Evolutionary conservation across 768 basidiomycete species (phyloP), one percentile per base, ranked within the genome.

Genomic region (Hirschioporus abietinus): DNA sequence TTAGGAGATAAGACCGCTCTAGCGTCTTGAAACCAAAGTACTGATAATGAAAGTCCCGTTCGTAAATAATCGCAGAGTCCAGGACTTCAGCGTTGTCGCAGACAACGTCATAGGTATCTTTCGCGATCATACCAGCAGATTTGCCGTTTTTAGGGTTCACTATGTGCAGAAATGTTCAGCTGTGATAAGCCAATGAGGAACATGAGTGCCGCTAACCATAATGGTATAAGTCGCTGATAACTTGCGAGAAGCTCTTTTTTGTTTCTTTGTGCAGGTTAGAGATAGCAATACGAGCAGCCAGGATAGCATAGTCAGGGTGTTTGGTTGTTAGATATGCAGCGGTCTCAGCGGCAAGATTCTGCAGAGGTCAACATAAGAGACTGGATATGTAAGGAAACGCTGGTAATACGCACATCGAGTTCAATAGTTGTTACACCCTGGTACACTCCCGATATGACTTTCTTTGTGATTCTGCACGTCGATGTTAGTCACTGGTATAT

Each of bases 371-470:
- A 36, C 8, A 64, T 58, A 58, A 30, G 30, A 30, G 30, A 30
- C 30, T 30, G 30, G 30, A 30, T 30, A 30, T 30, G 30, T n/a
- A 30, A 8, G 30, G 30, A 8, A 12, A 36, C 8, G 57, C 15
- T 24, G 26, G 35, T 23, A 12, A 35, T 5, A 81, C 92, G 70
- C 71, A 96, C 95, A 78, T 99, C 96, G 65, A 99, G 89, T 78
- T 99, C 97, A 68, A 93, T 91, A 4, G 97, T 99, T 0, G 96
- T 99, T 26, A 99, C 95, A 25, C 95, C 96, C 71, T 91, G 89
- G 74, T 97, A 97, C n/a, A 97, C 93, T 69, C 95, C 96, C 26
- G 87, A 85, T 58, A 96, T 91, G 67, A 97, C 96, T 76, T 96
- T 96, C 79, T 95, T 92, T 8, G 93, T 86, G 25, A 95, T 87